Conservation (phyloP, 2,329 filamentous ascomycete species). For the Thermothelomyces thermophilus region DNA sequence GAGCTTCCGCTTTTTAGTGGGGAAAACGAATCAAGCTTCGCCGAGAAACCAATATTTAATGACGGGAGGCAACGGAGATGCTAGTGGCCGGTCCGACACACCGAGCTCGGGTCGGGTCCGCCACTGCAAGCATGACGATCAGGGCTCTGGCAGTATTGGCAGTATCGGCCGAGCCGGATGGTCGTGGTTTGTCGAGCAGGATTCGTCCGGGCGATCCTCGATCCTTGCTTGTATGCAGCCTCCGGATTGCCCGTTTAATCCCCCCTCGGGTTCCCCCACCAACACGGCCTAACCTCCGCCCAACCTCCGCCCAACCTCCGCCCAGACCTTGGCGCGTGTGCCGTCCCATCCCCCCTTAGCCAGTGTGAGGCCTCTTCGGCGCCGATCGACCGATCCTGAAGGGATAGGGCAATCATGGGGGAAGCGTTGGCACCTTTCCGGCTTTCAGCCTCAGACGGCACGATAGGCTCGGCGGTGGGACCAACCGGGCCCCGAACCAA, state of each 20-base stretch:
- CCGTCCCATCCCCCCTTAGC: not conserved
- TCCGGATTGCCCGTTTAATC: not conserved
- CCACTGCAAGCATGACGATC: too few species aligned
- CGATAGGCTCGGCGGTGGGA: slow-evolving; percentile 1
- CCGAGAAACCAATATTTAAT: too few species aligned
- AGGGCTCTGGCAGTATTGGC: too few species aligned
- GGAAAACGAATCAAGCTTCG: too few species aligned
- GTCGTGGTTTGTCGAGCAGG: too few species aligned
- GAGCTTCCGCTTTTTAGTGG: too few species aligned
- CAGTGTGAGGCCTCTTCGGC: not conserved
- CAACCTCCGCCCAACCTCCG: not conserved
- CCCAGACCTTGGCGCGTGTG: slow-evolving; percentile 6
- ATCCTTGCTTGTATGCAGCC: too few species aligned
- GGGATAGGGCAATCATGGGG: not conserved
- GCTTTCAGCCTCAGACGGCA: slow-evolving; percentile 6
- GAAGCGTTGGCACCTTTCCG: slow-evolving; percentile 2
- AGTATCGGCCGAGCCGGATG: too few species aligned
- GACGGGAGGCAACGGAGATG: too few species aligned
- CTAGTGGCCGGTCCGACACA: too few species aligned
- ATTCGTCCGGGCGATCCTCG: too few species aligned
- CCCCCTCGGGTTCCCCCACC: not conserved
- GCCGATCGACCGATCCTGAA: not conserved
- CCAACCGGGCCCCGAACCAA: not conserved
- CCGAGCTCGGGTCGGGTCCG: too few species aligned
- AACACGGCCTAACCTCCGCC: not conserved